Conservation (phyloP, 345 rosid species). For the Laguncularia racemosa region DNA sequence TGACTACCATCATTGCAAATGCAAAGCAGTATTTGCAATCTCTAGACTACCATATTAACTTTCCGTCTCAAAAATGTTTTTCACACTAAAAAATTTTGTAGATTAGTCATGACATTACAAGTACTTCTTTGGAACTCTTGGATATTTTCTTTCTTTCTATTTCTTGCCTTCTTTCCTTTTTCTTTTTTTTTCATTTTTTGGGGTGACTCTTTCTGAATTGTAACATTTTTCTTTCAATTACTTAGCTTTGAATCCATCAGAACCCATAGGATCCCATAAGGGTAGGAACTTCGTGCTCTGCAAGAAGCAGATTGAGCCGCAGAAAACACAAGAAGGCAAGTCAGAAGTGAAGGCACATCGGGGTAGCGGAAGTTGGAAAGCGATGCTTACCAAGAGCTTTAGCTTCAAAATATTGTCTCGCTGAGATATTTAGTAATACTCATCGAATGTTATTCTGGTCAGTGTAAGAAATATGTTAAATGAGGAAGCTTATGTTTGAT, state of each 20-base stretch:
- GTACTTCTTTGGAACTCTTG: too few relatives aligned
- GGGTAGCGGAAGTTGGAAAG: slow-evolving; percentile 53
- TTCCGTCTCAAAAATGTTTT: too few relatives aligned
- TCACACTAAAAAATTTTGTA: too few relatives aligned
- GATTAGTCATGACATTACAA: too few relatives aligned
- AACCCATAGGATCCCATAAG: slow-evolving; percentile 51
- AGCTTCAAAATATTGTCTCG: slow-evolving; percentile 41
- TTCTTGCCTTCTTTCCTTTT: too few relatives aligned
- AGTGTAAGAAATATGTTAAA: not conserved
- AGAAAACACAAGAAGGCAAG: slow-evolving; percentile 29
- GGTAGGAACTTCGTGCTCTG: slow-evolving; percentile 69
- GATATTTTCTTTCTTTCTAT: too few relatives aligned
- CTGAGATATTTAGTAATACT: slow-evolving; percentile 2
- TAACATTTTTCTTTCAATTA: not conserved
- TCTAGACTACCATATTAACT: too few relatives aligned
- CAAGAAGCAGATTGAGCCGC: slow-evolving; percentile 50
- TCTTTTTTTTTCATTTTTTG: too few relatives aligned
- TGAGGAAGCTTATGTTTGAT: not conserved
- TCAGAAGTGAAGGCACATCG: slow-evolving; percentile 24
- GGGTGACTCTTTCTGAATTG: not conserved
- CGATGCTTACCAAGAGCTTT: slow-evolving; percentile 66
- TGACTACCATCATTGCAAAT: too few relatives aligned
- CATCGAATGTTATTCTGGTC: not conserved
- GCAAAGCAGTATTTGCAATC: too few relatives aligned
- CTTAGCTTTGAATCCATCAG: slow-evolving; percentile 53